These are phyloP conservation scores for Yamadazyma scolyti DNA, from an alignment of 805 yeast genomes.

Conservation along the genomic window DNA sequence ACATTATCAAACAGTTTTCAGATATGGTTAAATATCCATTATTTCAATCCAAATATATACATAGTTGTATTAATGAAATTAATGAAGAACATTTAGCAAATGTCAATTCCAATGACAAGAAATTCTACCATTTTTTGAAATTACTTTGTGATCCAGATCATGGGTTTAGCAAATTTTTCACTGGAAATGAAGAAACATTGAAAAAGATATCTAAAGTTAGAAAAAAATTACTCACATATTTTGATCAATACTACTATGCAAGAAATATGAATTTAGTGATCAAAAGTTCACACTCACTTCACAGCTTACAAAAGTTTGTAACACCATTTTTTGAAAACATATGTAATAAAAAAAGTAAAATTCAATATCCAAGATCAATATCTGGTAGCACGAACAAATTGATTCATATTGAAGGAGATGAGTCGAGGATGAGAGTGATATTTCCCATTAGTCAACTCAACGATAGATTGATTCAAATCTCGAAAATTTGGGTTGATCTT, in stretches of 20 bases:
- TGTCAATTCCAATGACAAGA: slow-evolving; percentile 37
- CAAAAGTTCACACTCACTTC: slow-evolving; percentile 64
- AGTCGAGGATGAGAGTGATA: slow-evolving; percentile 20
- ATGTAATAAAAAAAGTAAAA: background rate
- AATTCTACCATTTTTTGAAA: slow-evolving; percentile 57
- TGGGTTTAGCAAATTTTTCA: slow-evolving; percentile 59
- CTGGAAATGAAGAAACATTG: slow-evolving; percentile 59
- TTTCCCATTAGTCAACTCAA: slow-evolving; percentile 33
- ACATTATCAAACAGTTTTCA: slow-evolving; percentile 47
- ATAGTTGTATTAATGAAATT: slow-evolving; percentile 55
- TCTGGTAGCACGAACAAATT: slow-evolving; percentile 8
- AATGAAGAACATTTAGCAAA: slow-evolving; percentile 68
- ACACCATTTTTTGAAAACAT: slow-evolving; percentile 38
- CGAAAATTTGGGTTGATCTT: slow-evolving; percentile 49
- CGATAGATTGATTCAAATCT: slow-evolving; percentile 6
- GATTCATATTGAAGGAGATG: slow-evolving; percentile 33
- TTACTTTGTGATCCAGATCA: slow-evolving; percentile 44
- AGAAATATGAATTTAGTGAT: slow-evolving; percentile 56
- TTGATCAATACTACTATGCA: slow-evolving; percentile 38
- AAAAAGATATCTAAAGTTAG: slow-evolving; percentile 27
- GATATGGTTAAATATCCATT: slow-evolving; percentile 49
- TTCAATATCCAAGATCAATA: background rate
- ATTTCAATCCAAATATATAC: slow-evolving; percentile 39
- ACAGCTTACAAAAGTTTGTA: slow-evolving; percentile 51
- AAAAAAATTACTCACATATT: slow-evolving; percentile 39